Evolutionary conservation across 2,329 filamentous ascomycete genomes (phyloP).

Genomic region (Trichophyton benhamiae): DNA sequence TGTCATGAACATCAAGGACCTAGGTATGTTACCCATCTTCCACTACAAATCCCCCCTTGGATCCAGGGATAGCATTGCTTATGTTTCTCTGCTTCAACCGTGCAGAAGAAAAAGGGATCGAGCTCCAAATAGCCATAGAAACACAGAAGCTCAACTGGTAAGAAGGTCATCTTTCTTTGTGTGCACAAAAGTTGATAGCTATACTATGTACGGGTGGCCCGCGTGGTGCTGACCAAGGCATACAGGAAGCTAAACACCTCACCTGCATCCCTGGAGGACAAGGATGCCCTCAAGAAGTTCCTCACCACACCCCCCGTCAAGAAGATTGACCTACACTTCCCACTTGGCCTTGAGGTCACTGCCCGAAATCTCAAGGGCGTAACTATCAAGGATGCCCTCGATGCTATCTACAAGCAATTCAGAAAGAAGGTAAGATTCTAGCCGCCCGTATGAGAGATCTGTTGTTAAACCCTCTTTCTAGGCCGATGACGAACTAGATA

Average conservation of each 20-base stretch:
- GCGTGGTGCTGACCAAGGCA: background rate
- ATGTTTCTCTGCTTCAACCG: background rate
- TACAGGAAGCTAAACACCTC: conserved; percentile 89
- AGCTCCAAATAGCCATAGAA: conserved; percentile 63
- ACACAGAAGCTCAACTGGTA: conserved; percentile 85
- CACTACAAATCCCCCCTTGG: background rate
- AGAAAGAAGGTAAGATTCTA: conserved; percentile 77
- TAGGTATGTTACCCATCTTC: conserved; percentile 47
- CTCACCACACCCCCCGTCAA: conserved; percentile 75
- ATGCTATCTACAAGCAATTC: conserved; percentile 91
- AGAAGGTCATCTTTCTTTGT: conserved; percentile 23
- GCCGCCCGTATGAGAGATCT: no score
- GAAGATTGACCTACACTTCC: conserved; percentile 89
- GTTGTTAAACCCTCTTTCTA: conserved; percentile 26
- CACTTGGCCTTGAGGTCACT: conserved; percentile 72
- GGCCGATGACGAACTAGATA: conserved; percentile 83
- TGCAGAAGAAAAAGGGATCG: conserved; percentile 59
- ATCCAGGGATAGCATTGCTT: background rate
- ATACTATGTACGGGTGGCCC: no score
- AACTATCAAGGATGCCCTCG: conserved; percentile 91
- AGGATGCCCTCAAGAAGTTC: conserved; percentile 66
- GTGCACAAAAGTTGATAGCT: no score
- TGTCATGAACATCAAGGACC: conserved; percentile 70
- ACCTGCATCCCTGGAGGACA: conserved; percentile 64
- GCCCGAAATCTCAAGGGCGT: conserved; percentile 88